Conservation (phyloP, 257 asterid genomes). For the Primulina tabacum region DNA sequence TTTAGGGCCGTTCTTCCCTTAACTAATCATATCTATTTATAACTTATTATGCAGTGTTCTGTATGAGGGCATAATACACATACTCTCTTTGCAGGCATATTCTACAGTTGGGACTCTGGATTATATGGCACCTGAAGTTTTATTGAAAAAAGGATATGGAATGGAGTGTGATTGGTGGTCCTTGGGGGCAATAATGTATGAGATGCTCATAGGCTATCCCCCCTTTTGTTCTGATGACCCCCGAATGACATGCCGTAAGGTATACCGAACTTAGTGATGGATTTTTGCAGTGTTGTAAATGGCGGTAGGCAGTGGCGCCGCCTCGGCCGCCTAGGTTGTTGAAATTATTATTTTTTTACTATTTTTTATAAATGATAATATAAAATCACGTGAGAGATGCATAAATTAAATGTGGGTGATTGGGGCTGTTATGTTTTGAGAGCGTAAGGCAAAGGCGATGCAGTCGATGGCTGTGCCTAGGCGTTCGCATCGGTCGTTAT, state of each 20-base stretch:
- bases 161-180: constrained; percentile 99
- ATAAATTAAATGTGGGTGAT: too few relatives aligned
- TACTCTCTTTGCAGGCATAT: constrained; percentile 59
- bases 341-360: too few relatives aligned
- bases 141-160: constrained; percentile 92
- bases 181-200: constrained; percentile 86
- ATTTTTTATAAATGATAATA: too few relatives aligned
- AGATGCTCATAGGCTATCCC: constrained; percentile 93
- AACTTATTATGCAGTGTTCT: background rate
- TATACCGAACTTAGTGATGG: constrained; percentile 22
- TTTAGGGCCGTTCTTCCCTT: background rate
- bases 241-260: constrained; percentile 98
- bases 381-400: too few relatives aligned
- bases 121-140: constrained; percentile 97
- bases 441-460: too few relatives aligned
- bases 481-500: too few relatives aligned
- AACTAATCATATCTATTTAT: constrained; percentile 6
- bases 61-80: background rate
- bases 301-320: too few relatives aligned
- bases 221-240: constrained; percentile 99
- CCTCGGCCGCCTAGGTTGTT: too few relatives aligned
- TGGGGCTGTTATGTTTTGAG: too few relatives aligned
- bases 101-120: constrained; percentile 98
- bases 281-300: background rate
- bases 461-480: too few relatives aligned